Evolutionary conservation across 306 rosid species (phyloP).

Genomic region (Purshia tridentata): DNA sequence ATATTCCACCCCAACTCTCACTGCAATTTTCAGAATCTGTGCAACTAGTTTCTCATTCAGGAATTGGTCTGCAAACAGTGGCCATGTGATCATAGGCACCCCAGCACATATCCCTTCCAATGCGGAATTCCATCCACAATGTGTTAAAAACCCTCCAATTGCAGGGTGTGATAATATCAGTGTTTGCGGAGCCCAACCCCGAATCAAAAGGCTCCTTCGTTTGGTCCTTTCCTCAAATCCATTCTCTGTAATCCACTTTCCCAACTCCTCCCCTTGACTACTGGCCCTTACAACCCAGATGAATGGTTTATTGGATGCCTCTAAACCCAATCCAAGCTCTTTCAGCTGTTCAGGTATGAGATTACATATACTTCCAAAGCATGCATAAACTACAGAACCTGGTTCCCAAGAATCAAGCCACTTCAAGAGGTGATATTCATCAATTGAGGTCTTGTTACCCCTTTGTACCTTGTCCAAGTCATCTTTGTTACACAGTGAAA

Average conservation of each 20-base stretch:
- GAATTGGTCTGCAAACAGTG: constrained; percentile 60
- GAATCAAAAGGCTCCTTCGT: constrained; percentile 34
- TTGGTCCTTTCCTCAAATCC: constrained; percentile 47
- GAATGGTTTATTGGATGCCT: constrained; percentile 35
- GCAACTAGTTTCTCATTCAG: constrained; percentile 51
- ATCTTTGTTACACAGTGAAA: constrained; percentile 33
- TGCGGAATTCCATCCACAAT: constrained; percentile 63
- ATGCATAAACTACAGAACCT: constrained; percentile 49
- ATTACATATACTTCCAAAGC: constrained; percentile 43
- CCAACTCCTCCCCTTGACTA: constrained; percentile 23
- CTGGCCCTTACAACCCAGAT: constrained; percentile 28
- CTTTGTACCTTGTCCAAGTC: constrained; percentile 49
- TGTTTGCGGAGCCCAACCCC: constrained; percentile 62
- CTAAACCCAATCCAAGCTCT: constrained; percentile 43
- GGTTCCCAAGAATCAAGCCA: constrained; percentile 52
- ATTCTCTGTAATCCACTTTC: constrained; percentile 42
- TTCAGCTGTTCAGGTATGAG: constrained; percentile 14
- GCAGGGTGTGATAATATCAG: constrained; percentile 47
- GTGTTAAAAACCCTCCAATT: constrained; percentile 56
- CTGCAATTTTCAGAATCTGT: constrained; percentile 34
- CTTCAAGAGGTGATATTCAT: constrained; percentile 24
- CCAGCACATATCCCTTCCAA: constrained; percentile 57
- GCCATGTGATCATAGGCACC: constrained; percentile 61
- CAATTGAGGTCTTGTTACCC: constrained; percentile 42
- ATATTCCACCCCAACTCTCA: constrained; percentile 44